Evolutionary conservation across 345 rosid species (phyloP), one percentile per base, ranked within the genome.

Genomic region (Draba incana): DNA sequence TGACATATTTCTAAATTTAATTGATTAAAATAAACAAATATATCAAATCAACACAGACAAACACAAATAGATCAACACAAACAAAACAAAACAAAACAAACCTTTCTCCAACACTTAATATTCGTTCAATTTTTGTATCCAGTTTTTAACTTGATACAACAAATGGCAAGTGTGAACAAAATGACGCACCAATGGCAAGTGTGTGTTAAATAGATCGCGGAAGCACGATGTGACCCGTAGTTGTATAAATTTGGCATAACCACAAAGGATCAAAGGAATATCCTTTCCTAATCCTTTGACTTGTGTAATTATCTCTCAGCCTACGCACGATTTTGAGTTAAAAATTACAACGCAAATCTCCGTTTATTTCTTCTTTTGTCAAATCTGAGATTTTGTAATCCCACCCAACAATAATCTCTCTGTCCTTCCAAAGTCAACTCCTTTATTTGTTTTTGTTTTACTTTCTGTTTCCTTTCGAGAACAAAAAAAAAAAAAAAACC

Each of bases 361-460:
- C 66, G 16, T 49, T 65, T n/a, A 0, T 30, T 58, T 11, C 57
- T 49, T 48, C n/a, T 57, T 46, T 25, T 48, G 25, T 55, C 43
- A 63, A 63, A 45, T 45, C 13, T 37, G 58, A 27, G 70, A 64
- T 49, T 71, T 64, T 45, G 39, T 9, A 51, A 39, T 42, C 43
- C 30, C 56, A 65, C 43, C 1, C 66, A 65, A 31, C 66, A 31
- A 66, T 12, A 42, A 65, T n/a, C 55, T 50, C 0, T 39, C 71
- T 58, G 46, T 73, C 66, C 44, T 41, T 39, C 15, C 42, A 73
- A 73, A 73, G 66, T 73, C 77, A 73, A 73, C 77, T 73, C 55
- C 16, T 65, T 3, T 48, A 56, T 63, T 28, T 59, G 49, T 68
- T 35, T 56, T 57, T 25, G 64, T 53, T 53, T 53, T 62, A 44